Conservation (phyloP, 1,284 basidiomycete species). For the Phaffia rhodozyma region DNA sequence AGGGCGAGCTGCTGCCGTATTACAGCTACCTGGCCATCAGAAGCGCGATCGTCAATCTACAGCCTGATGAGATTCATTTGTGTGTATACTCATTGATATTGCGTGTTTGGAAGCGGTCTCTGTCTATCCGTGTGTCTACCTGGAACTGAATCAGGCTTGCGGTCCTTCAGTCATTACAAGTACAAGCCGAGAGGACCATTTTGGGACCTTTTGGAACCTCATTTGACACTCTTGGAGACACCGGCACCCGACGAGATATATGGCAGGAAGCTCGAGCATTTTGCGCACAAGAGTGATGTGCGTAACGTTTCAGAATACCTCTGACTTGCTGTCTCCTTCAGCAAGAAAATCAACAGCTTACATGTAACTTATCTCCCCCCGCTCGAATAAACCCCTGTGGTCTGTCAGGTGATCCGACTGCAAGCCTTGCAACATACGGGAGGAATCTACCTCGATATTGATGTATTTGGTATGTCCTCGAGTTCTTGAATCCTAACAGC, state of each 20-base stretch:
- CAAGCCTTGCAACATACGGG: slow-evolving; percentile 23
- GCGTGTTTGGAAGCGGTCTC: slow-evolving; percentile 21
- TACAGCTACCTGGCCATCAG: slow-evolving; percentile 38
- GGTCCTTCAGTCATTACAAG: slow-evolving; percentile 30
- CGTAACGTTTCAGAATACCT: slow-evolving; percentile 24
- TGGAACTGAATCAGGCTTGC: slow-evolving; percentile 24
- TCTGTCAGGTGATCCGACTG: slow-evolving; percentile 28
- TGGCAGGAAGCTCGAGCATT: slow-evolving; percentile 30
- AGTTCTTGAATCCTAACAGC: slow-evolving; percentile 11
- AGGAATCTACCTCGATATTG: slow-evolving; percentile 42
- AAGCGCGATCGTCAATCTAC: slow-evolving; percentile 35
- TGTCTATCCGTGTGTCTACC: slow-evolving; percentile 28
- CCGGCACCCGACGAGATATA: slow-evolving; percentile 28
- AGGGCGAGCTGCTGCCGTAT: slow-evolving; percentile 34
- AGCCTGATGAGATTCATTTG: slow-evolving; percentile 28
- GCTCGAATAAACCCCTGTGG: not conserved
- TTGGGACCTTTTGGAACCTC: slow-evolving; percentile 32
- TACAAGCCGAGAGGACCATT: slow-evolving; percentile 34
- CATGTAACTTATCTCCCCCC: not conserved
- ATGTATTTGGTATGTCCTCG: slow-evolving; percentile 23
- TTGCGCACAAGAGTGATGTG: slow-evolving; percentile 35
- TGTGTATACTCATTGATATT: slow-evolving; percentile 21
- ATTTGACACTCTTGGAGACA: slow-evolving; percentile 31
- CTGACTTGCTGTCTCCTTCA: not conserved
- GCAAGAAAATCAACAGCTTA: no score